phyloP scores from a whole-genome alignment of 768 basidiomycete species.

The Calocera viscosa region DNA sequence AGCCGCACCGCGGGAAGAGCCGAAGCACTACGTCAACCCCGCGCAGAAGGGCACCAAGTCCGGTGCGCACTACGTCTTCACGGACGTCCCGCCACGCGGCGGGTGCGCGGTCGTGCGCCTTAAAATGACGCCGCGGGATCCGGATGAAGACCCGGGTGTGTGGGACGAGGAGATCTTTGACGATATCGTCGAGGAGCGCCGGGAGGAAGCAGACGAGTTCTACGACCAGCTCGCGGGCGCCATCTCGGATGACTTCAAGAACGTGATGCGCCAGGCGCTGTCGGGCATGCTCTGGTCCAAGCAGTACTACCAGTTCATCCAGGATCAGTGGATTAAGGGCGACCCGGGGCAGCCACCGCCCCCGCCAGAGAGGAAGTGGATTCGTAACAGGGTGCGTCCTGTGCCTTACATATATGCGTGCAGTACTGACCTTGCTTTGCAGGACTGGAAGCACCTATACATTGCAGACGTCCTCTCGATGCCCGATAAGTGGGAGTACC shows the following conservation, averaged over 20 bases:
- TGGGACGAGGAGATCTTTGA: conserved; percentile 87
- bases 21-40: conserved; percentile 61
- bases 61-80: conserved; percentile 82
- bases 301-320: conserved; percentile 92
- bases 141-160: conserved; percentile 64
- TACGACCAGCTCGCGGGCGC: conserved; percentile 71
- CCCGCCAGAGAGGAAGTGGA: conserved; percentile 71
- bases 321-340: conserved; percentile 91
- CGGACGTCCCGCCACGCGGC: conserved; percentile 74
- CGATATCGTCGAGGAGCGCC: conserved; percentile 73
- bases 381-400: conserved; percentile 62
- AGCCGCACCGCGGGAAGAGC: neutral
- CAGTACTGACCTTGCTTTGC: neutral
- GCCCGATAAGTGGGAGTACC: conserved; percentile 99
- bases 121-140: conserved; percentile 69
- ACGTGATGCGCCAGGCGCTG: conserved; percentile 92
- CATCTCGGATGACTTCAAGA: conserved; percentile 82
- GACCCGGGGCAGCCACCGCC: conserved; percentile 93
- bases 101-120: conserved; percentile 91
- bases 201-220: conserved; percentile 93
- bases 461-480: conserved; percentile 93
- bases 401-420: neutral
- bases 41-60: conserved; percentile 80
- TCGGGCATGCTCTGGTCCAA: conserved; percentile 97
- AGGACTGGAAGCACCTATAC: conserved; percentile 95